These are phyloP conservation scores for Phaeosphaeria sp. DNA, from an alignment of 2,329 filamentous ascomycete species.

Conservation along the genomic window DNA sequence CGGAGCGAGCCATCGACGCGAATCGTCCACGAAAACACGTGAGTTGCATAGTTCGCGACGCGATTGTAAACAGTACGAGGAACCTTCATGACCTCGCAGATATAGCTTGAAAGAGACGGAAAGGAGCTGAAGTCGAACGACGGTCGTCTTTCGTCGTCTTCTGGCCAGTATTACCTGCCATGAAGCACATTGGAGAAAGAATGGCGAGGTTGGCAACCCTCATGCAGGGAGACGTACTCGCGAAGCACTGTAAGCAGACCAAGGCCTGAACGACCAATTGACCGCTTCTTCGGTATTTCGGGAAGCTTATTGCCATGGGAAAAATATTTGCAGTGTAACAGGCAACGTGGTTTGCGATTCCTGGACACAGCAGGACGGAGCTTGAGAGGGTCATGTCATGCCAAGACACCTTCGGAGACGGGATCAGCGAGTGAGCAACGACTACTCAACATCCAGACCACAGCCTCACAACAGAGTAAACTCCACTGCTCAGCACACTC, in stretches of 20 bases:
- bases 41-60: background rate
- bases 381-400: background rate
- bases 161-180: background rate
- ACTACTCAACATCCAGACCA: background rate
- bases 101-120: background rate
- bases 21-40: slow-evolving; percentile 14
- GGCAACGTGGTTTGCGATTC: background rate
- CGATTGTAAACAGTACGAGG: slow-evolving; percentile 1
- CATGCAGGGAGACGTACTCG: background rate
- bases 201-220: background rate
- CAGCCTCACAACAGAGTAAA: background rate
- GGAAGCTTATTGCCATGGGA: background rate
- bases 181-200: background rate
- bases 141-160: background rate
- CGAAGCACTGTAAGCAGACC: background rate
- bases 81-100: too few relatives aligned
- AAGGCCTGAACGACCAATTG: background rate
- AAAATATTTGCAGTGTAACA: background rate
- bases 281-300: background rate
- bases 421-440: background rate
- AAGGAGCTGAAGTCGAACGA: background rate
- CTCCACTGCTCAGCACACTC: background rate
- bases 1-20: slow-evolving; percentile 4
- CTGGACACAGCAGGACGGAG: background rate
- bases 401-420: background rate